Conservation (phyloP, 164 flowering plant species). For the Litsea cubeba region DNA sequence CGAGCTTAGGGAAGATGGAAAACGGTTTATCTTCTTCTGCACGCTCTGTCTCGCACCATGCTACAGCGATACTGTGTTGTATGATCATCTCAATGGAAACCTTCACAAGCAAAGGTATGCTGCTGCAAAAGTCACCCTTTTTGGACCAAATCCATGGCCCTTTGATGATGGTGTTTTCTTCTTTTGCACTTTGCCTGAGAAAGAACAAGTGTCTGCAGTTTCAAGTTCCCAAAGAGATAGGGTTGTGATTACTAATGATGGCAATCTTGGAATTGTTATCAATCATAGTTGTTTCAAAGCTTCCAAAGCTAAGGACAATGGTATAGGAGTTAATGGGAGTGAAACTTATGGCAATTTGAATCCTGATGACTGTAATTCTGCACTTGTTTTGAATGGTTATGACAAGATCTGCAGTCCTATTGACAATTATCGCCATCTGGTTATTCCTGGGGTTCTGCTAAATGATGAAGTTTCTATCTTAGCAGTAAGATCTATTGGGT, state of each 20-base stretch:
- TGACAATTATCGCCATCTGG: conserved; percentile 17
- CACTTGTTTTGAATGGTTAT: background rate
- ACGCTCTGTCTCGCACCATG: conserved; percentile 74
- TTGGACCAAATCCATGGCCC: conserved; percentile 82
- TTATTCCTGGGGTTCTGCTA: conserved; percentile 58
- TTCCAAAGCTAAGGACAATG: background rate
- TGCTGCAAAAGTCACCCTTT: conserved; percentile 60
- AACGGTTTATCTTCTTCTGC: conserved; percentile 71
- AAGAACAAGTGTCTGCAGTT: conserved; percentile 20
- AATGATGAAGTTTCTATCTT: conserved; percentile 48
- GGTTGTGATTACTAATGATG: conserved; percentile 20
- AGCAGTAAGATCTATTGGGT: conserved; percentile 44
- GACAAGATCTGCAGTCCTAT: conserved; percentile 11
- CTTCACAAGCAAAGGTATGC: conserved; percentile 52
- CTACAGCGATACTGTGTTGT: conserved; percentile 55
- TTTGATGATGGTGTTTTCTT: conserved; percentile 86
- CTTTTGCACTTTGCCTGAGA: conserved; percentile 44
- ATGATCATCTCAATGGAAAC: conserved; percentile 69
- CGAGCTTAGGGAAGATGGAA: conserved; percentile 77
- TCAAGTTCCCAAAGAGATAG: conserved; percentile 13
- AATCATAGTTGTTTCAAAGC: conserved; percentile 15
- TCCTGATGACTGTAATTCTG: background rate
- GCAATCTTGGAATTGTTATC: conserved; percentile 33
- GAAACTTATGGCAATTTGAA: background rate
- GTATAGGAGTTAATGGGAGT: conserved; percentile 2